phyloP scores from a whole-genome alignment of 805 yeast species.

The Pichia deserticola region DNA sequence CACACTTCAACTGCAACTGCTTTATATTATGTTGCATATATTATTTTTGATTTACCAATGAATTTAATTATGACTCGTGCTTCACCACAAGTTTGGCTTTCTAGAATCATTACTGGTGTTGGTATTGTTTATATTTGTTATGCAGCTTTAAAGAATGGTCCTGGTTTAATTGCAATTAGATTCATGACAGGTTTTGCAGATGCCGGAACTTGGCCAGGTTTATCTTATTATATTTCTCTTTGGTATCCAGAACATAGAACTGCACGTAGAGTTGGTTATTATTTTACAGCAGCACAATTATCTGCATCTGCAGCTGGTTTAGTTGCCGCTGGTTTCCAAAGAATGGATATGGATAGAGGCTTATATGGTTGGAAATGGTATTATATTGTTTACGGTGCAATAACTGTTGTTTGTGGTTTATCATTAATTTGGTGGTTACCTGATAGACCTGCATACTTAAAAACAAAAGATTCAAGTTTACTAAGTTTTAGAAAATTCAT shows the following conservation, averaged over 20 bases:
- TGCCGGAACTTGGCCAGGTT: constrained; percentile 89
- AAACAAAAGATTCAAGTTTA: constrained; percentile 8
- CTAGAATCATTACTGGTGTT: constrained; percentile 68
- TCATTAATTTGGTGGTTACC: constrained; percentile 78
- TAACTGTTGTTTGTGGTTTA: constrained; percentile 60
- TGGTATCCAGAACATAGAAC: constrained; percentile 80
- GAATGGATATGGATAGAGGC: constrained; percentile 66
- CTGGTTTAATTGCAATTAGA: constrained; percentile 64
- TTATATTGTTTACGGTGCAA: constrained; percentile 66
- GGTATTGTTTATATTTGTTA: constrained; percentile 76
- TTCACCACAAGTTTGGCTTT: constrained; percentile 80
- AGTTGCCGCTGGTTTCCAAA: constrained; percentile 82
- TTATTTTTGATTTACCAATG: constrained; percentile 83
- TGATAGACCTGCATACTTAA: constrained; percentile 50
- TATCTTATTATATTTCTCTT: constrained; percentile 73
- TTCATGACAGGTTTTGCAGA: constrained; percentile 69
- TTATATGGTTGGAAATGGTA: constrained; percentile 83
- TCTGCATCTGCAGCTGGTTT: constrained; percentile 86
- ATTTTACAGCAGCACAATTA: constrained; percentile 88
- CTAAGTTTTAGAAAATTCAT: constrained; percentile 16
- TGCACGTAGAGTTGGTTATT: constrained; percentile 77
- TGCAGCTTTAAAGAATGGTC: constrained; percentile 44
- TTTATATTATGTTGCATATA: constrained; percentile 73
- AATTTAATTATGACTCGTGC: constrained; percentile 75
- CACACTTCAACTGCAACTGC: constrained; percentile 72